A percentile compares a stretch with the other conserved stretches of the same genome.
Conservation (phyloP, 2,329 filamentous ascomycete species). For the Alternaria gansuensis region DNA sequence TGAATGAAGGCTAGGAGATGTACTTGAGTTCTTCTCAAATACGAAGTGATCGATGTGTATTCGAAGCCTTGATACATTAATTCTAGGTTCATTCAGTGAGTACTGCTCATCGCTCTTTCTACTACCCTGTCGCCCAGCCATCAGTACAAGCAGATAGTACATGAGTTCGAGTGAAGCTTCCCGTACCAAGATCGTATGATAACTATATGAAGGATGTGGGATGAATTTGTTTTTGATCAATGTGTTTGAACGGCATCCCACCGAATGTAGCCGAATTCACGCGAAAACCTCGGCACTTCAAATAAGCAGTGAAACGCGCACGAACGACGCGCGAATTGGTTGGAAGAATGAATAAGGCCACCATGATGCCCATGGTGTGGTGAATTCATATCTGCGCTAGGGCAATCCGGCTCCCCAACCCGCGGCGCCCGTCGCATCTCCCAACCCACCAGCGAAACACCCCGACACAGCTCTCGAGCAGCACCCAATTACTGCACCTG, state of each 20-base stretch:
- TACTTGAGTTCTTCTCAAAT: background rate
- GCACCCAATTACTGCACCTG: background rate
- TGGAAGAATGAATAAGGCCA: constrained; percentile 19
- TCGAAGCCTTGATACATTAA: background rate
- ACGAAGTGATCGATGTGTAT: too few relatives aligned
- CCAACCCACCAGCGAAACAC: constrained; percentile 17
- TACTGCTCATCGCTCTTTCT: too few relatives aligned
- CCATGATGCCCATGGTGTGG: background rate
- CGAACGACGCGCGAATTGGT: constrained; percentile 14
- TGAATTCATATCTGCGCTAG: constrained; percentile 9
- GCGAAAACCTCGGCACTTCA: constrained; percentile 9
- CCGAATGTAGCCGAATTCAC: background rate
- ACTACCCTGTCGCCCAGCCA: too few relatives aligned
- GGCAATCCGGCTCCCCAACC: constrained; percentile 12
- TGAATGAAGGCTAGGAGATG: background rate
- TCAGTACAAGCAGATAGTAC: too few relatives aligned
- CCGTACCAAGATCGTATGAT: too few relatives aligned
- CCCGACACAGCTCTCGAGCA: background rate
- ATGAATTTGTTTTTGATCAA: too few relatives aligned
- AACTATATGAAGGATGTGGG: too few relatives aligned
- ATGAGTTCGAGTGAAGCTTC: too few relatives aligned
- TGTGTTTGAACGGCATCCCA: too few relatives aligned
- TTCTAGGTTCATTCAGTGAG: background rate
- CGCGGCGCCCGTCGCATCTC: constrained; percentile 12
- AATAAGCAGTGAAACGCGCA: too few relatives aligned